phyloP scores from a whole-genome alignment of 2,329 filamentous ascomycete species.

The Mollisiaceae sp. region DNA sequence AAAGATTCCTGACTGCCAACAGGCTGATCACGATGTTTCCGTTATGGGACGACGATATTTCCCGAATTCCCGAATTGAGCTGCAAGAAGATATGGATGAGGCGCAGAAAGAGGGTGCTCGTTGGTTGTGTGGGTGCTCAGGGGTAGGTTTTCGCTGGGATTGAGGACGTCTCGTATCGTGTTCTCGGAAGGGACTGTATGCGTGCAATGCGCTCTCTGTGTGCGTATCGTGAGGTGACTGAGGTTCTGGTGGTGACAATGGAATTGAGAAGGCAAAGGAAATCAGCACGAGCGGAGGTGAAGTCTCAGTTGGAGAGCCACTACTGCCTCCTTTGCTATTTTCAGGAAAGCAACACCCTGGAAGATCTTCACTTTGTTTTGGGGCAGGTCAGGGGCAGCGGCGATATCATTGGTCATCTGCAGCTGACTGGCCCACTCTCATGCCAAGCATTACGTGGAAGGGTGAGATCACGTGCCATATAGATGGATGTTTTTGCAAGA shows the following conservation, averaged over 20 bases:
- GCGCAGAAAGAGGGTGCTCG: background rate
- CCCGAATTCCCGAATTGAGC: background rate
- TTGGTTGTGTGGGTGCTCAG: conserved; percentile 7
- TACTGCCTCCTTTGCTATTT: conserved; percentile 5
- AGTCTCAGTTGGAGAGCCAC: conserved; percentile 6
- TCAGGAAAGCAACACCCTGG: background rate
- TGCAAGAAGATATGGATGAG: background rate
- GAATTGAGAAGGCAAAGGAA: background rate
- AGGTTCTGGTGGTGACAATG: background rate
- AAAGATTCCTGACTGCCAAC: background rate
- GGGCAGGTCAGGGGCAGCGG: background rate
- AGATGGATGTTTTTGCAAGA: background rate
- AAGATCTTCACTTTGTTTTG: conserved; percentile 6
- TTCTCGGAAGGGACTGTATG: conserved; percentile 2
- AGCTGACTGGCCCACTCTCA: background rate
- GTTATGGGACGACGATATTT: background rate
- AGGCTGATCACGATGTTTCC: background rate
- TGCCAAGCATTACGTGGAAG: conserved; percentile 1
- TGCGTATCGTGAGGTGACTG: background rate
- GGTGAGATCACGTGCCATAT: background rate
- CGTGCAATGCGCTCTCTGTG: conserved; percentile 6
- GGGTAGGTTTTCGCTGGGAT: conserved; percentile 1
- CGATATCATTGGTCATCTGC: background rate
- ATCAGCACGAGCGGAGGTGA: background rate
- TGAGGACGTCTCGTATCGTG: background rate